Conservation (phyloP, 2,329 filamentous ascomycete species). For the Aspergillus puulaauensis region DNA sequence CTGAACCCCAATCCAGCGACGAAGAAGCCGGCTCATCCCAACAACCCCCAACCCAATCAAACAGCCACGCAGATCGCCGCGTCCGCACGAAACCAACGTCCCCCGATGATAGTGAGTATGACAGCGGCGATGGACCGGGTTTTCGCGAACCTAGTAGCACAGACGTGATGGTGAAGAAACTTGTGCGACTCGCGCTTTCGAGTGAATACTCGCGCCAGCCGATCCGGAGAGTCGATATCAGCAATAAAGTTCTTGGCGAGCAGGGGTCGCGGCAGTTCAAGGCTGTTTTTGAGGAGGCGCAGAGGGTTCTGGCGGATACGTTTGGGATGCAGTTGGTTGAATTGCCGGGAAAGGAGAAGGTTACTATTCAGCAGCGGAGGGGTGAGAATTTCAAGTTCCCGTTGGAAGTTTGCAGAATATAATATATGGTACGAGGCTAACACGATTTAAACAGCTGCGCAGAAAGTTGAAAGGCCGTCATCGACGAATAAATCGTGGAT, state of each 20-base stretch:
- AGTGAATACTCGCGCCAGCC: constrained; percentile 60
- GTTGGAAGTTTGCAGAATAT: not conserved
- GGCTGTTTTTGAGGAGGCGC: constrained; percentile 72
- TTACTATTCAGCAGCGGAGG: constrained; percentile 75
- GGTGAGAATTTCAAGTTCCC: constrained; percentile 48
- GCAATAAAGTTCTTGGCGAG: constrained; percentile 67
- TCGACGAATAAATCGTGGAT: constrained; percentile 70
- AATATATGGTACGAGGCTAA: not conserved
- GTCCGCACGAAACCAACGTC: not conserved
- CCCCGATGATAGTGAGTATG: constrained; percentile 5
- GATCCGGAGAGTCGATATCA: constrained; percentile 59
- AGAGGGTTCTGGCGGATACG: constrained; percentile 65
- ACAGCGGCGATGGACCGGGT: constrained; percentile 16
- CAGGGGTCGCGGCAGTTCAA: constrained; percentile 70
- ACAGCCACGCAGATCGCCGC: not conserved
- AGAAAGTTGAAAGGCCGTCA: constrained; percentile 42
- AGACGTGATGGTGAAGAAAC: constrained; percentile 56
- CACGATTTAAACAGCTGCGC: constrained; percentile 45
- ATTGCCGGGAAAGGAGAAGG: constrained; percentile 76
- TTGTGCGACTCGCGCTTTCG: constrained; percentile 61
- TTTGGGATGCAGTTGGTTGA: constrained; percentile 96
- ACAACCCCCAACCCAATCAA: constrained; percentile 2
- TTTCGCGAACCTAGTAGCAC: constrained; percentile 28
- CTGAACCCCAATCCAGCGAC: constrained; percentile 10
- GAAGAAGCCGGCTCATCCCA: constrained; percentile 5